phyloP scores from a whole-genome alignment of 768 basidiomycete genomes.

The Leccinum variicolor region DNA sequence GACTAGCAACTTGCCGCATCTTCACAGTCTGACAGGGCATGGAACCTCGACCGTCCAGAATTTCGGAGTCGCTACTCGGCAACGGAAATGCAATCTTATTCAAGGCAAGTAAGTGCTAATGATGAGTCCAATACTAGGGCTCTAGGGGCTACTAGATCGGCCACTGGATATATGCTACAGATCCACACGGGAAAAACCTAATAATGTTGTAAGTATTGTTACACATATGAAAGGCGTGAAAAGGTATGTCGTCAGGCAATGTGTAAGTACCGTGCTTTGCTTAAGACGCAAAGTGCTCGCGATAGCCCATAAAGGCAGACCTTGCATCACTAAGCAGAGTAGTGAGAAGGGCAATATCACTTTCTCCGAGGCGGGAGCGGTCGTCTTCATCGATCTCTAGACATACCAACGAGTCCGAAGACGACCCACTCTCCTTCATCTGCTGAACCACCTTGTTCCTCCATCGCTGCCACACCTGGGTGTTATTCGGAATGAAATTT shows the following conservation, averaged over 20 bases:
- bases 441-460: conserved; percentile 20
- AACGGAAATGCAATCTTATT: background rate
- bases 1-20: too few species aligned
- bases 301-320: conserved; percentile 20
- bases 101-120: background rate
- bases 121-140: background rate
- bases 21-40: too few species aligned
- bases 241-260: background rate
- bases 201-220: background rate
- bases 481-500: conserved; percentile 23
- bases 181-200: too few species aligned
- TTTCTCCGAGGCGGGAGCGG: conserved; percentile 1
- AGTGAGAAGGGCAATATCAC: conserved; percentile 11
- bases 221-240: background rate
- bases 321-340: conserved; percentile 17
- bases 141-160: background rate
- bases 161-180: background rate
- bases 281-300: background rate
- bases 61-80: background rate
- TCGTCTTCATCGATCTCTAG: conserved; percentile 11
- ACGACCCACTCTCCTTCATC: conserved; percentile 7
- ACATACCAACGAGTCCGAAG: background rate
- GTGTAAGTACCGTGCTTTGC: background rate
- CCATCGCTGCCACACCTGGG: conserved; percentile 24
- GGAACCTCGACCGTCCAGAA: background rate